These are phyloP conservation scores for Penicillium mononematosum DNA, from an alignment of 495 filamentous ascomycete species.

Conservation along the genomic window DNA sequence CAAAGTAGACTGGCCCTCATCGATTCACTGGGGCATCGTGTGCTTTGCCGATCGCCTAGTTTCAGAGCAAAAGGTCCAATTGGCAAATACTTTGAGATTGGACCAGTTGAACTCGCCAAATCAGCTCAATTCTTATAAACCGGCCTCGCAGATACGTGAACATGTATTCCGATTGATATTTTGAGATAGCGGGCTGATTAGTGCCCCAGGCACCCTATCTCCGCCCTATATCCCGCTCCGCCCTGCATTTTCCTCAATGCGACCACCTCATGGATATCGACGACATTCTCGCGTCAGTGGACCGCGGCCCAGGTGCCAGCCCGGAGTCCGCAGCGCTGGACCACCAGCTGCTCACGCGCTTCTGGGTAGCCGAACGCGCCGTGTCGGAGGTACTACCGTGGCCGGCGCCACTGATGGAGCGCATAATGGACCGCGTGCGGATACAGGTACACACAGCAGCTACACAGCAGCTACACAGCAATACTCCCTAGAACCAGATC, in stretches of 20 bases:
- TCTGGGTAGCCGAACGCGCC: conserved; percentile 88
- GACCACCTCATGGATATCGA: conserved; percentile 71
- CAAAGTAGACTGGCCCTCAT: not conserved
- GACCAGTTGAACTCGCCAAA: not conserved
- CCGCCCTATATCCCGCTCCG: conserved; percentile 18
- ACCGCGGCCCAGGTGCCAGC: conserved; percentile 55
- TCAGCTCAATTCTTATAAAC: not conserved
- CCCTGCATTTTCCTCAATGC: conserved; percentile 12
- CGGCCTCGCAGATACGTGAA: not conserved
- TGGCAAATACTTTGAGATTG: not conserved
- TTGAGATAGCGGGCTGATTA: not conserved
- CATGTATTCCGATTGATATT: not conserved
- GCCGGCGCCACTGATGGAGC: conserved; percentile 66
- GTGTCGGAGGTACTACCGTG: conserved; percentile 79
- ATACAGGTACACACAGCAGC: conserved; percentile 50
- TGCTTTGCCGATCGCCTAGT: not conserved
- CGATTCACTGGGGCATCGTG: conserved; percentile 1
- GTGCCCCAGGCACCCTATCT: conserved; percentile 14
- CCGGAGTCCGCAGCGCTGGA: conserved; percentile 64
- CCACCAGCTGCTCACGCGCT: conserved; percentile 83
- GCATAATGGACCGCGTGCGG: conserved; percentile 72
- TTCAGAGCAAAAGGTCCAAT: not conserved
- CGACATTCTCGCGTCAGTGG: conserved; percentile 82
- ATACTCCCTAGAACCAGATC: not conserved
- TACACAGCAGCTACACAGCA: not conserved